These are phyloP conservation scores for Cercospora nicotianae DNA, from an alignment of 2,329 filamentous ascomycete species.

Conservation along the genomic window DNA sequence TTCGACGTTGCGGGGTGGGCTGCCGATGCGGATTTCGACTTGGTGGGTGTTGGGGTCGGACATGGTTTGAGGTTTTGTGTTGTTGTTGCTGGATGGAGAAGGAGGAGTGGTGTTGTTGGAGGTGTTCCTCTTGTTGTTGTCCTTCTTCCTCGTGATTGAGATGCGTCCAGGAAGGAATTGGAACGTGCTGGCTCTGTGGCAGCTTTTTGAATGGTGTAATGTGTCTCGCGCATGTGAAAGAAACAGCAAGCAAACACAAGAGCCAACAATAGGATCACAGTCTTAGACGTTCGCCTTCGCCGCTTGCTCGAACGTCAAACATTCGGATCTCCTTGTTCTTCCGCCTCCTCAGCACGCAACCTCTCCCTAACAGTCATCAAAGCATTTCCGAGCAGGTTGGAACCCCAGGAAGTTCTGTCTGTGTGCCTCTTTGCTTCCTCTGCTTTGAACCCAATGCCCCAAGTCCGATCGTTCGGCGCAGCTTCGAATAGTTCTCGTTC, in stretches of 20 bases:
- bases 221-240: background rate
- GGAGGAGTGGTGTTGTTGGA: background rate
- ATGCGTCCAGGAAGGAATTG: background rate
- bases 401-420: constrained; percentile 53
- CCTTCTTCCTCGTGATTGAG: background rate
- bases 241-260: background rate
- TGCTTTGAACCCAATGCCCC: constrained; percentile 62
- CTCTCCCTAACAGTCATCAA: constrained; percentile 13
- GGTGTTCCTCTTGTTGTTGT: background rate
- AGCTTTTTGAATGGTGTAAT: background rate
- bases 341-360: constrained; percentile 6
- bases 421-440: constrained; percentile 7
- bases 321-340: background rate
- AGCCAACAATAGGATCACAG: background rate
- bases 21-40: background rate
- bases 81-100: background rate
- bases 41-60: background rate
- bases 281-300: background rate
- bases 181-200: background rate
- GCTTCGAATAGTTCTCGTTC: constrained; percentile 60
- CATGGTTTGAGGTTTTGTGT: background rate
- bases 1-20: background rate
- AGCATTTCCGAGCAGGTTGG: constrained; percentile 10
- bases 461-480: constrained; percentile 59
- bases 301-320: background rate